Base-by-base conservation (phyloP, 495 filamentous ascomycete genomes). In the Astrothelium subdiscretum region DNA sequence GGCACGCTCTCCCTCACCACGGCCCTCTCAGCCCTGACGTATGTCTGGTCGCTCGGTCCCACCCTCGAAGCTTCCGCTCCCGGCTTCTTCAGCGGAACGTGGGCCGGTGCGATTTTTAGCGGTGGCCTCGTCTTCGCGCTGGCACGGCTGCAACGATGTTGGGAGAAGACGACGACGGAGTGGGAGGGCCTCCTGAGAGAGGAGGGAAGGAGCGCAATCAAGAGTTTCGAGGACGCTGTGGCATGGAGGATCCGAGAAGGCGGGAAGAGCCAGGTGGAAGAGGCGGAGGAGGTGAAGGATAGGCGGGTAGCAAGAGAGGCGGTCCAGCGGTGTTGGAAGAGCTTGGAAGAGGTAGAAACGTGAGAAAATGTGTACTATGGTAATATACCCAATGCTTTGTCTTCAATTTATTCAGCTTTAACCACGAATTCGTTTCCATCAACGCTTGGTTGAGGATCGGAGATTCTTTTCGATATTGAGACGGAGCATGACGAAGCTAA, bases 131-230 rank as follows among this genome's bases (percentile, higher is more conserved):
- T 88, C 3, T 88, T 85, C 77, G 85, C 87, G 60, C 68, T 92
- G 65, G 75, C 85, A 26, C 77, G 86, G 24, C 78, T 97, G 76
- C 92, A 97, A 73, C 83, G 73, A 65, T 76, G 81, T 66, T 97
- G 92, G 92, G 87, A 91, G 63, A 71, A 67, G 8, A 87, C 86
- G 12, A 80, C 86, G 40, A 73, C 67, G 6, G 83, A 79, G 65
- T 97, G 90, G 86, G 83, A 91, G 69, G 83, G 77, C 3, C 84
- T 87, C 67, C 82, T 96, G 11, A 81, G 85, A 64, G 92, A 96
- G 69, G 85, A 88, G 63, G 94, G 91, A 8, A 80, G 91, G 60
- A 82, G 81, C 58, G 85, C 87, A 3, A 74, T 97, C 57, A 80
- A 81, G 60, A 79, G 81, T 31, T 84, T 84, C 0, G 94, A 98